These are phyloP conservation scores for Guyanaporus albipodus DNA, from an alignment of 768 basidiomycete species.

Conservation along the genomic window DNA sequence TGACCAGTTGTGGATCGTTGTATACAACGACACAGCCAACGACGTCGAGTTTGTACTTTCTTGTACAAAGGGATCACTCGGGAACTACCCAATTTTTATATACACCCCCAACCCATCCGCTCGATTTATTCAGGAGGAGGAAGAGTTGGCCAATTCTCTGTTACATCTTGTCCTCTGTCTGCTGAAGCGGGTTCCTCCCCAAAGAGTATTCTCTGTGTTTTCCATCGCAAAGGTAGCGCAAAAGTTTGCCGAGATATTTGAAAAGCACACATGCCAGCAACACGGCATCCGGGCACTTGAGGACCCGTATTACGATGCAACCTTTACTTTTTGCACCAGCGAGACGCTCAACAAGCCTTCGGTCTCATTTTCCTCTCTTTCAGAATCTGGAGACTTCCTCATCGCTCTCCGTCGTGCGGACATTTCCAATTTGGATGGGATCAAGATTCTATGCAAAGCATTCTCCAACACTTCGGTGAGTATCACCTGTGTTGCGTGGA, in stretches of 20 bases:
- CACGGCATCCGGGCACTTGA: conserved; percentile 26
- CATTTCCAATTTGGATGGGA: conserved; percentile 26
- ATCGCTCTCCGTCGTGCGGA: conserved; percentile 35
- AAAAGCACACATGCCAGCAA: conserved; percentile 33
- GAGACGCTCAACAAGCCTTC: conserved; percentile 33
- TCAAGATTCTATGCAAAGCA: conserved; percentile 47
- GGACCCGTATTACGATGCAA: conserved; percentile 59
- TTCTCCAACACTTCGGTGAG: conserved; percentile 62
- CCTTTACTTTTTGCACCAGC: conserved; percentile 51
- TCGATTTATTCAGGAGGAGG: conserved; percentile 28
- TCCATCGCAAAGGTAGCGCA: conserved; percentile 45
- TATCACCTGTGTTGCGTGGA: background rate
- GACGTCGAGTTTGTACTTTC: conserved; percentile 46
- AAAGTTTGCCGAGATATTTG: conserved; percentile 43
- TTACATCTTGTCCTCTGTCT: conserved; percentile 40
- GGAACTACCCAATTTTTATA: conserved; percentile 65
- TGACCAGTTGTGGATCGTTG: conserved; percentile 33
- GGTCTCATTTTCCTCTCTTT: background rate
- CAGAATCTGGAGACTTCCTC: conserved; percentile 9
- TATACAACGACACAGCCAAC: conserved; percentile 11
- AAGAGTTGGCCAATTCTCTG: conserved; percentile 37
- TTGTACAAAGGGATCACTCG: conserved; percentile 52
- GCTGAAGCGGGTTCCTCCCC: conserved; percentile 27
- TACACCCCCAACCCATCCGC: conserved; percentile 42
- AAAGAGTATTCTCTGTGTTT: conserved; percentile 65